Evolutionary conservation across 148 eudicot genomes (phyloP), one percentile per base, ranked within the genome.

Genomic region (Vaccinium myrtillus): DNA sequence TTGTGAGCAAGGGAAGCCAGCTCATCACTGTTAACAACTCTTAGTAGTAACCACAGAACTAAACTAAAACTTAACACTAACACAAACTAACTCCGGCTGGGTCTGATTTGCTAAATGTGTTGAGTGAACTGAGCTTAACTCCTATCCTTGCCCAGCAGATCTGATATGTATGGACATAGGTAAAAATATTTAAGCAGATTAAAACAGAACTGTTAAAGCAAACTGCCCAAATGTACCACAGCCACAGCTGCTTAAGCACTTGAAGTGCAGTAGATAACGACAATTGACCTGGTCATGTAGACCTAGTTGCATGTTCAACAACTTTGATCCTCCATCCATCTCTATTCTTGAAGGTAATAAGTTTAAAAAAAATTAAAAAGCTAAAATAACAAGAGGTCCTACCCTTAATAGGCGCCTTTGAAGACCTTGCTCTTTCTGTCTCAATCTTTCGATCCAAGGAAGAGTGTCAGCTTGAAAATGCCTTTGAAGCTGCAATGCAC

Each of bases 381-480:
- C 70, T 2, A 63, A 63, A 63, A 63, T 54, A 46, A 77, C 74
- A 79, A 79, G 32, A 84, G 30, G 71, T 27, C 92, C 56, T 65
- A 97, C 99, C 94, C 99, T 93, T 84, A 97, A 88, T 53, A 95
- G 90, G 83, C 96, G 98, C 83, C 98, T 90, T 90, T 97, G 98
- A 85, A 97, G 98, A 82, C 93, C 95, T 88, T 94, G 98, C 90
- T 97, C 99, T 91, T 90, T 92, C 79, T 95, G 98, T 86, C 92
- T 95, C 93, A 95, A 87, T 92, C 98, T 93, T 84, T 97, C 93
- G 49, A 97, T 93, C 77, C 95, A 89, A 86, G 99, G 99, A 77
- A 95, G 87, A 82, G 99, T 95, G 85, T 97, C 99, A 56, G 98
- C 93, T 90, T 94, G 98, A 81, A 97, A 92, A 85, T 97, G 99